Percentiles rank a stretch among this genome's conserved stretches.
phyloP scores from a whole-genome alignment of 1,284 basidiomycete genomes.

The Mycosarcoma maydis region DNA sequence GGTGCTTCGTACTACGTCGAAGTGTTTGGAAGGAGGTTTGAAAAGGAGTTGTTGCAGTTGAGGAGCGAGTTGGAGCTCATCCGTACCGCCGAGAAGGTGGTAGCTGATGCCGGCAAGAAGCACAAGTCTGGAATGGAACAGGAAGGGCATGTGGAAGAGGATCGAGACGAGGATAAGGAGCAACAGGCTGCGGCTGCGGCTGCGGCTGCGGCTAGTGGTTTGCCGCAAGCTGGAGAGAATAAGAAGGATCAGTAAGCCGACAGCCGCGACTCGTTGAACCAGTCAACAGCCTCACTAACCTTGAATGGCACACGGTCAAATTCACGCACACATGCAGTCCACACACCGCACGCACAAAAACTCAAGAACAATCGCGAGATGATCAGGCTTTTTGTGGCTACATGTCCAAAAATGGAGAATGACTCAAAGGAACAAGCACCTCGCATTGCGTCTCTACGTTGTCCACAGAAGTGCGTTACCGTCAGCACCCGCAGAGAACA shows the following conservation, averaged over 20 bases:
- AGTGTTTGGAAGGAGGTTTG: slow-evolving; percentile 56
- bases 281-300: no score
- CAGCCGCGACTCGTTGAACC: neutral
- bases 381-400: no score
- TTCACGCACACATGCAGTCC: neutral
- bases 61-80: slow-evolving; percentile 39
- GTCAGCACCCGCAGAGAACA: slow-evolving; percentile 91
- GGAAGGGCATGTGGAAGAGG: neutral
- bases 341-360: neutral
- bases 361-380: no score
- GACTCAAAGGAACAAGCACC: no score
- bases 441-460: slow-evolving; percentile 20
- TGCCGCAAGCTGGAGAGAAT: slow-evolving; percentile 10
- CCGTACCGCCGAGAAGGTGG: slow-evolving; percentile 15
- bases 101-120: slow-evolving; percentile 5
- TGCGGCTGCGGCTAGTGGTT: slow-evolving; percentile 22
- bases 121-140: neutral
- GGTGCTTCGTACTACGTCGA: slow-evolving; percentile 71
- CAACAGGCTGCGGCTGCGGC: slow-evolving; percentile 22
- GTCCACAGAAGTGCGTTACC: slow-evolving; percentile 86
- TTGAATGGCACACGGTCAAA: no score
- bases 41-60: slow-evolving; percentile 49
- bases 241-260: slow-evolving; percentile 17
- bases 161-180: slow-evolving; percentile 2
- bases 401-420: no score